These are phyloP conservation scores for Suillus decipiens DNA, from an alignment of 768 basidiomycete species.

Conservation along the genomic window DNA sequence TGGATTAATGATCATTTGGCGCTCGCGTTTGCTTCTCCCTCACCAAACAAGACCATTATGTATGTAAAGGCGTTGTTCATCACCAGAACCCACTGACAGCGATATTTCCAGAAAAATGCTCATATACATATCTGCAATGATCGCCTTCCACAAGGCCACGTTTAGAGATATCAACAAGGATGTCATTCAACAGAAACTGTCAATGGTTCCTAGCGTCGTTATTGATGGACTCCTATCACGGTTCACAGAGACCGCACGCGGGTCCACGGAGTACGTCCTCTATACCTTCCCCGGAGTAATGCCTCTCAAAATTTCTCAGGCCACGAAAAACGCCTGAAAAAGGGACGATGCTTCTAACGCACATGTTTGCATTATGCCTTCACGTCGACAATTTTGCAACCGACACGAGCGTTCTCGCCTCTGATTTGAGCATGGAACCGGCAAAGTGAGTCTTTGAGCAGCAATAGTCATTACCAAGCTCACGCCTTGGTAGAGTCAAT, in stretches of 20 bases:
- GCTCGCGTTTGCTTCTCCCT: constrained; percentile 39
- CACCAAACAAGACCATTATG: constrained; percentile 63
- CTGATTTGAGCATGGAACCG: constrained; percentile 68
- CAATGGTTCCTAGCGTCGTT: constrained; percentile 59
- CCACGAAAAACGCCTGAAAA: constrained; percentile 63
- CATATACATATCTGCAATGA: constrained; percentile 81
- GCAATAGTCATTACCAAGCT: constrained; percentile 9
- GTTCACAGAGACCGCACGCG: constrained; percentile 78
- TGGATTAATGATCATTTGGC: constrained; percentile 75
- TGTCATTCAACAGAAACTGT: constrained; percentile 55
- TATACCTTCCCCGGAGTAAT: background rate
- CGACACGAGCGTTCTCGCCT: constrained; percentile 66
- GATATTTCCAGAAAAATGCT: constrained; percentile 62
- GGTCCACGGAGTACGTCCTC: constrained; percentile 57
- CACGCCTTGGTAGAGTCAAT: constrained; percentile 47
- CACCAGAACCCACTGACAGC: constrained; percentile 7
- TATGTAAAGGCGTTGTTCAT: constrained; percentile 36
- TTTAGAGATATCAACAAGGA: constrained; percentile 47
- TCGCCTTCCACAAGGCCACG: constrained; percentile 60
- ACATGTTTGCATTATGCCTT: constrained; percentile 81
- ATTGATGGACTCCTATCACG: constrained; percentile 74
- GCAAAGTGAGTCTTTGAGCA: constrained; percentile 53
- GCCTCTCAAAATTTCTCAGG: constrained; percentile 28
- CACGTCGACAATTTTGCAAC: constrained; percentile 76
- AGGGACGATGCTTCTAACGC: constrained; percentile 70